A percentile compares a stretch with the other conserved stretches of the same genome.
These are phyloP conservation scores for Lactifluus subvellereus DNA, from an alignment of 768 basidiomycete genomes.

Conservation along the genomic window DNA sequence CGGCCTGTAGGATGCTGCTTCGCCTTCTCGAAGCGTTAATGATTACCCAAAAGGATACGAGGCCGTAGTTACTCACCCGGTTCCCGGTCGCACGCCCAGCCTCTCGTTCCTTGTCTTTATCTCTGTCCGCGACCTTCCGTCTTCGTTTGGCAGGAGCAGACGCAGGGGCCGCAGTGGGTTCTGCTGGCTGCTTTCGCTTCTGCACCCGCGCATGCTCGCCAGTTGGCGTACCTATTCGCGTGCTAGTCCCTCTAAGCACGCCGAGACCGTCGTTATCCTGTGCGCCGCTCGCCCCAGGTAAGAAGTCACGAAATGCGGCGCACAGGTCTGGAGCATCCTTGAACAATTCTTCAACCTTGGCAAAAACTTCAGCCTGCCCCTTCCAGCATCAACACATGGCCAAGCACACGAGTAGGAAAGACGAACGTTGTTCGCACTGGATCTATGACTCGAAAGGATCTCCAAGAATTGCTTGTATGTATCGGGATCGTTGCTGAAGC, in stretches of 20 bases:
- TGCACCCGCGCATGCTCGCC: constrained; percentile 39
- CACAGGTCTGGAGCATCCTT: constrained; percentile 71
- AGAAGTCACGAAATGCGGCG: constrained; percentile 68
- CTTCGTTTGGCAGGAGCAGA: constrained; percentile 65
- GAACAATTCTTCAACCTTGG: constrained; percentile 63
- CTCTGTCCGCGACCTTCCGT: constrained; percentile 49
- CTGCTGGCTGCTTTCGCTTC: constrained; percentile 32
- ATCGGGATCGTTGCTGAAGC: constrained; percentile 72
- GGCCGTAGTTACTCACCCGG: constrained; percentile 14
- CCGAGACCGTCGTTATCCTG: constrained; percentile 9
- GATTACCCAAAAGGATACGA: constrained; percentile 6
- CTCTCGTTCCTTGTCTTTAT: constrained; percentile 34
- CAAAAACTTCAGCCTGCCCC: constrained; percentile 59
- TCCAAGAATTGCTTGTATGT: constrained; percentile 78
- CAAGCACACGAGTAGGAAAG: constrained; percentile 23
- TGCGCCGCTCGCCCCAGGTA: constrained; percentile 41
- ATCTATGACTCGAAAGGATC: constrained; percentile 63
- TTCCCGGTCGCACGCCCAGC: constrained; percentile 17
- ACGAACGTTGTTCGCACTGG: constrained; percentile 44
- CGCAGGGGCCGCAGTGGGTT: constrained; percentile 18
- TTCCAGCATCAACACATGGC: neutral
- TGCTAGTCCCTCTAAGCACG: constrained; percentile 22
- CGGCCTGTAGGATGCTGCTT: constrained; percentile 27
- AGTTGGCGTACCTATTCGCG: constrained; percentile 22
- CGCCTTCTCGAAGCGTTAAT: constrained; percentile 22